phyloP scores from a whole-genome alignment of 192 early-diverging fungal species.

The Coemansia interrupta region DNA sequence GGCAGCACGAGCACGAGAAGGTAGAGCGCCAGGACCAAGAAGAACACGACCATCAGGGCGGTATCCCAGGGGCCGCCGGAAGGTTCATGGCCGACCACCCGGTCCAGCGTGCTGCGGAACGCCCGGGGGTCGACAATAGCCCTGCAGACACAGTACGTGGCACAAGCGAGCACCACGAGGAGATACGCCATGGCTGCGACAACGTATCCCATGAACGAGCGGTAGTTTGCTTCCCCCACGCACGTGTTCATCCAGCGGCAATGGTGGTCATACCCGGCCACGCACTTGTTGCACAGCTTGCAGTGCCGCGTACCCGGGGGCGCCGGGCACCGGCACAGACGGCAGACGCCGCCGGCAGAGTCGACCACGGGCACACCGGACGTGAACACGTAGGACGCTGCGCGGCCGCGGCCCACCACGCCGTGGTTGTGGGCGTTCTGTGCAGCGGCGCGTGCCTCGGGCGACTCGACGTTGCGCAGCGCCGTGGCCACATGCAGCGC shows the following conservation, averaged over 20 bases:
- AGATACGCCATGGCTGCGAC: conserved; percentile 16
- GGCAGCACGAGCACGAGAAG: conserved; percentile 19
- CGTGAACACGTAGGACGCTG: conserved; percentile 31
- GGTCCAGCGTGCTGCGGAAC: conserved; percentile 20
- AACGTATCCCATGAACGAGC: conserved; percentile 28
- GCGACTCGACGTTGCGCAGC: conserved; percentile 30
- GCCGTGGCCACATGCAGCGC: conserved; percentile 18
- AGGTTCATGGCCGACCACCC: conserved; percentile 13
- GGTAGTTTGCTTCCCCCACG: conserved; percentile 41
- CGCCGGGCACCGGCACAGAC: conserved; percentile 22
- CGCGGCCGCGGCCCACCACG: conserved; percentile 12
- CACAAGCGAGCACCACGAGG: conserved; percentile 23
- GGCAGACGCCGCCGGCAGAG: conserved; percentile 22
- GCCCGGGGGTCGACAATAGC: conserved; percentile 10
- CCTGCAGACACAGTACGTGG: conserved; percentile 13
- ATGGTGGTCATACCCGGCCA: conserved; percentile 52
- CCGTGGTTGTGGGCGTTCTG: conserved; percentile 1
- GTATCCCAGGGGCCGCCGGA: not conserved
- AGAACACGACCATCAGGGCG: conserved; percentile 8
- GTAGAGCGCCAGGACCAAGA: conserved; percentile 23
- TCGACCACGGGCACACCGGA: conserved; percentile 41
- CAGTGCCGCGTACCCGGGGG: conserved; percentile 35
- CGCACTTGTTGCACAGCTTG: conserved; percentile 51
- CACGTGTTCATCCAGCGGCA: conserved; percentile 50
- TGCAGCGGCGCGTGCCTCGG: conserved; percentile 12